Percentiles rank a stretch among this genome's conserved stretches.
phyloP scores from a whole-genome alignment of 305 asterid species.

The Solanum hybrid region DNA sequence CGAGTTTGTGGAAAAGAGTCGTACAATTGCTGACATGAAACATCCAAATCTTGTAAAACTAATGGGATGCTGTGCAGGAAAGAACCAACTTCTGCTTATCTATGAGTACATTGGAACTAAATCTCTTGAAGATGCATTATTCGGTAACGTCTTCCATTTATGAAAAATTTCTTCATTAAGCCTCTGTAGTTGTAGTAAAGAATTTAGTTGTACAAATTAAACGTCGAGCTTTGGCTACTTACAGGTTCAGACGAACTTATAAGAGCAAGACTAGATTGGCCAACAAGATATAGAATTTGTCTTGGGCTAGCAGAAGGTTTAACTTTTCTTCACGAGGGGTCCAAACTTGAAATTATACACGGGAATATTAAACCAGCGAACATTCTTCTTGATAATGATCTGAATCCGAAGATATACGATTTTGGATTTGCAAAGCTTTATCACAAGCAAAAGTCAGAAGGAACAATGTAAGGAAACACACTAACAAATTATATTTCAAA shows the following conservation, averaged over 20 bases:
- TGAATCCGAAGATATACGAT: neutral
- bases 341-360: neutral
- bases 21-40: neutral
- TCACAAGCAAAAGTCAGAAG: neutral
- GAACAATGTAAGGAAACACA: neutral
- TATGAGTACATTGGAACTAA: neutral
- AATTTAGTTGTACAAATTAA: neutral
- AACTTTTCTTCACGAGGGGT: neutral
- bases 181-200: neutral
- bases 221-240: neutral
- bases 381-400: slow-evolving; percentile 1
- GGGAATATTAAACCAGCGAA: neutral
- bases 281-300: neutral
- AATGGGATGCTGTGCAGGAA: neutral
- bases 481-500: neutral
- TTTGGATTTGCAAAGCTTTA: slow-evolving; percentile 3
- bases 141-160: neutral
- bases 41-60: slow-evolving; percentile 1
- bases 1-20: neutral
- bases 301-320: slow-evolving; percentile 10
- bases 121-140: neutral
- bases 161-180: neutral
- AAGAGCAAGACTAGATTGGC: neutral
- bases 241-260: neutral
- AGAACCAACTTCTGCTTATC: neutral